These are phyloP conservation scores for Talaromyces sp. DNA, from an alignment of 2,329 filamentous ascomycete species.

Conservation along the genomic window DNA sequence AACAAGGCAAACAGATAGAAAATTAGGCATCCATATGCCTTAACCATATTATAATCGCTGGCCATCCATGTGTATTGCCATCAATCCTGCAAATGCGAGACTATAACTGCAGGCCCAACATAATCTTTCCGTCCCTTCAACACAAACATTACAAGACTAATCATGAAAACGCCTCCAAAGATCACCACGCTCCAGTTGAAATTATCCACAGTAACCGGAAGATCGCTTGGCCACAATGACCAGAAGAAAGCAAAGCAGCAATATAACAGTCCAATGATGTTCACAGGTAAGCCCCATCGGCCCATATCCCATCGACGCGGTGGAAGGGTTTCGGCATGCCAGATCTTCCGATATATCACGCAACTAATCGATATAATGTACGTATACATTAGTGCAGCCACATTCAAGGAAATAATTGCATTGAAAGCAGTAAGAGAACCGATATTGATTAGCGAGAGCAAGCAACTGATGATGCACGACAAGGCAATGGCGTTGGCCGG, in stretches of 20 bases:
- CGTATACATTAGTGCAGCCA: constrained; percentile 48
- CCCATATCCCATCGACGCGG: constrained; percentile 45
- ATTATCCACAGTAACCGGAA: constrained; percentile 36
- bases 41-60: no score
- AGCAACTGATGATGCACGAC: constrained; percentile 30
- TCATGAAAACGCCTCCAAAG: constrained; percentile 39
- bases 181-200: constrained; percentile 54
- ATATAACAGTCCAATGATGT: constrained; percentile 27
- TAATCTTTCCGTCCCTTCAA: constrained; percentile 17
- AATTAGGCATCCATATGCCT: no score
- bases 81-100: not conserved
- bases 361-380: constrained; percentile 51
- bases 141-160: constrained; percentile 40
- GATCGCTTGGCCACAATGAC: constrained; percentile 45
- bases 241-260: constrained; percentile 27
- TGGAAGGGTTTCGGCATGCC: constrained; percentile 38
- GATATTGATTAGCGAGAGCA: constrained; percentile 52
- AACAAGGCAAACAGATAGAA: no score
- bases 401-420: constrained; percentile 50
- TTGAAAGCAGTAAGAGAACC: constrained; percentile 52
- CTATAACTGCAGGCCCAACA: not conserved
- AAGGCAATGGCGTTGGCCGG: constrained; percentile 41
- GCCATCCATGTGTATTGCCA: not conserved
- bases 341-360: constrained; percentile 44
- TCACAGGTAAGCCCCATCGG: constrained; percentile 42